Percentiles rank a stretch among this genome's conserved stretches.
phyloP scores from a whole-genome alignment of 2,329 filamentous ascomycete genomes.

The Aspergillus quadricinctus region DNA sequence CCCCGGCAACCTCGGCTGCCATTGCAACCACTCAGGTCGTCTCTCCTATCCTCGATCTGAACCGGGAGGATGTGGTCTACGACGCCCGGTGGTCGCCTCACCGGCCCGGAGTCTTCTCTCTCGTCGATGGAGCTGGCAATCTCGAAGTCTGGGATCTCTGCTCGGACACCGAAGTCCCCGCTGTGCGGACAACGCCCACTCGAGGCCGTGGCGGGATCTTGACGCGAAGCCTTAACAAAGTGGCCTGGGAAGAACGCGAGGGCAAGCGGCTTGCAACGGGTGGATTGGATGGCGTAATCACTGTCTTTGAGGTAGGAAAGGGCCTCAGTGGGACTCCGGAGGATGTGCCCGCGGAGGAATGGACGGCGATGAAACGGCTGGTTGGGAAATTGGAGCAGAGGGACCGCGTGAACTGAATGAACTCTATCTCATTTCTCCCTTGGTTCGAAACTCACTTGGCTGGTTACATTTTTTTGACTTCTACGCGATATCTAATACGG shows the following conservation, averaged over 20 bases:
- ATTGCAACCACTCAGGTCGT: constrained; percentile 49
- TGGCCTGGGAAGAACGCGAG: constrained; percentile 88
- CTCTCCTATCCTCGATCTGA: constrained; percentile 78
- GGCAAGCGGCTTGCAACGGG: constrained; percentile 84
- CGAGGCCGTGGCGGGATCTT: constrained; percentile 60
- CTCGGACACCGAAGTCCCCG: constrained; percentile 85
- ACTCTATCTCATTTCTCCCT: background rate
- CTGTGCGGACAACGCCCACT: constrained; percentile 72
- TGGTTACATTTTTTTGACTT: constrained; percentile 3
- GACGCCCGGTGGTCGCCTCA: constrained; percentile 93
- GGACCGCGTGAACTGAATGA: constrained; percentile 29
- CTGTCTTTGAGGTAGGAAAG: constrained; percentile 80
- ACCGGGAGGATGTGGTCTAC: constrained; percentile 93
- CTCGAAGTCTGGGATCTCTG: constrained; percentile 95
- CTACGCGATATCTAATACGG: constrained; percentile 10
- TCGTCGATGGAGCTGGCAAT: constrained; percentile 88
- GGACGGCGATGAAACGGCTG: constrained; percentile 87
- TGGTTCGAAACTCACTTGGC: constrained; percentile 1
- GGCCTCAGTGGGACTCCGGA: constrained; percentile 78
- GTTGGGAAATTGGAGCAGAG: constrained; percentile 66
- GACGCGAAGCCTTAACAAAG: constrained; percentile 84
- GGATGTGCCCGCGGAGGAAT: constrained; percentile 78
- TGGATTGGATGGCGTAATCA: constrained; percentile 84
- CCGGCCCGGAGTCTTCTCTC: constrained; percentile 88
- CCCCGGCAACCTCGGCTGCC: constrained; percentile 31